phyloP scores from a whole-genome alignment of 306 rosid species.

The Arachis stenosperma region DNA sequence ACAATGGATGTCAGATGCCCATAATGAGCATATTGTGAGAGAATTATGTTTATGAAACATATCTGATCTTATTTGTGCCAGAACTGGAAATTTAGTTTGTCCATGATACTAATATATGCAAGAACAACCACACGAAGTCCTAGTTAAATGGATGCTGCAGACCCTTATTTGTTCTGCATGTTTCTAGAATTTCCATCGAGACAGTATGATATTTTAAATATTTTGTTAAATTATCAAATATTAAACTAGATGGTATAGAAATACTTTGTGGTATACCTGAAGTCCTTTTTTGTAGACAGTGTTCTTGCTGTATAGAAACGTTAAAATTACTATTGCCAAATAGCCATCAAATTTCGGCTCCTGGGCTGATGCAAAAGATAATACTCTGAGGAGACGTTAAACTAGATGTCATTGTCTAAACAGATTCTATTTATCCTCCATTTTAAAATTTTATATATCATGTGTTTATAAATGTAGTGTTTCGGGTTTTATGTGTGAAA shows the following conservation, averaged over 20 bases:
- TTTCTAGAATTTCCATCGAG: not conserved
- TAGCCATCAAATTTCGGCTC: too few species aligned
- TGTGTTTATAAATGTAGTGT: too few species aligned
- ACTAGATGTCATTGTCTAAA: not conserved
- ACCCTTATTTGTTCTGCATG: not conserved
- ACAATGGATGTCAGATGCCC: not conserved
- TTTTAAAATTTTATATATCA: not conserved
- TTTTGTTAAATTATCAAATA: not conserved
- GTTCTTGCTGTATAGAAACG: not conserved
- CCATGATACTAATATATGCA: not conserved
- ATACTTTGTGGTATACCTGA: too few species aligned
- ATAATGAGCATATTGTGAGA: not conserved
- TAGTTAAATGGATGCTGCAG: not conserved
- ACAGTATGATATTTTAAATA: not conserved
- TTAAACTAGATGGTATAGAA: too few species aligned
- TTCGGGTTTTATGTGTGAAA: too few species aligned
- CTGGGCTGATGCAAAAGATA: not conserved
- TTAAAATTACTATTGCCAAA: too few species aligned
- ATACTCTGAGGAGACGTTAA: not conserved
- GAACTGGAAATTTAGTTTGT: constrained; percentile 12
- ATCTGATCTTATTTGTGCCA: constrained; percentile 10
- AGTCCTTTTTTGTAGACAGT: not conserved
- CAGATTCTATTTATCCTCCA: not conserved
- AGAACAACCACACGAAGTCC: not conserved
- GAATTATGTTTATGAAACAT: not conserved